Conservation (phyloP, 208 protist genomes). For the Wallacemonas sp. region DNA sequence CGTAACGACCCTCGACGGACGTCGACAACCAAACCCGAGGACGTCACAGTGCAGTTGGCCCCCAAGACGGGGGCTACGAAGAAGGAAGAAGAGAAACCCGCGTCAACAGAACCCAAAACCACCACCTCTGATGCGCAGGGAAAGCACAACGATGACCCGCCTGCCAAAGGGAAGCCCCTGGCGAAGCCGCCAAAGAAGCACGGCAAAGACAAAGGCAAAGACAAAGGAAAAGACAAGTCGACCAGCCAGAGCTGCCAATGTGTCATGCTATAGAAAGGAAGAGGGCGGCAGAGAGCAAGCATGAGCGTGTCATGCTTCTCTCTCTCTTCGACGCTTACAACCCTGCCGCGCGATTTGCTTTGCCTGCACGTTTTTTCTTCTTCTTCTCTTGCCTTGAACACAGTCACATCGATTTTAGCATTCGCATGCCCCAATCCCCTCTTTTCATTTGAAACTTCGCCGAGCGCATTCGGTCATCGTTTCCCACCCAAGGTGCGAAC, state of each 20-base stretch:
- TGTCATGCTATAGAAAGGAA: not conserved
- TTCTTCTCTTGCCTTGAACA: constrained; percentile 8
- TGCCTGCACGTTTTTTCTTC: constrained; percentile 11
- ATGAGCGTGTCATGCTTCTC: too few relatives aligned
- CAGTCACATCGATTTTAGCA: too few relatives aligned
- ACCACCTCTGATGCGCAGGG: not conserved
- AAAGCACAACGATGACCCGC: too few relatives aligned
- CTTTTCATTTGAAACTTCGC: too few relatives aligned
- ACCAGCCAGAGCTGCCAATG: not conserved
- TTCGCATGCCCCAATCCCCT: too few relatives aligned
- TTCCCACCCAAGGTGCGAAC: too few relatives aligned
- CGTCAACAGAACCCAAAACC: not conserved
- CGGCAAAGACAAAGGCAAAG: not conserved
- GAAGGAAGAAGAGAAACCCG: not conserved
- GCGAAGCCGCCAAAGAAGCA: not conserved
- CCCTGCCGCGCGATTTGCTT: not conserved
- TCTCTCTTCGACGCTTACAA: too few relatives aligned
- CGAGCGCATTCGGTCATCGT: too few relatives aligned
- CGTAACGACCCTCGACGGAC: not conserved
- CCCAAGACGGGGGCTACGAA: not conserved
- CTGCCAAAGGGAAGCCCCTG: not conserved
- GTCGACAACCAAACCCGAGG: not conserved
- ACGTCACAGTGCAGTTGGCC: not conserved
- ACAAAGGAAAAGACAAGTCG: constrained; percentile 15
- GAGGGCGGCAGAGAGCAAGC: too few relatives aligned